Base-by-base conservation (phyloP, 352 stramenopile species). In the Globisporangium cylindrosporum region DNA sequence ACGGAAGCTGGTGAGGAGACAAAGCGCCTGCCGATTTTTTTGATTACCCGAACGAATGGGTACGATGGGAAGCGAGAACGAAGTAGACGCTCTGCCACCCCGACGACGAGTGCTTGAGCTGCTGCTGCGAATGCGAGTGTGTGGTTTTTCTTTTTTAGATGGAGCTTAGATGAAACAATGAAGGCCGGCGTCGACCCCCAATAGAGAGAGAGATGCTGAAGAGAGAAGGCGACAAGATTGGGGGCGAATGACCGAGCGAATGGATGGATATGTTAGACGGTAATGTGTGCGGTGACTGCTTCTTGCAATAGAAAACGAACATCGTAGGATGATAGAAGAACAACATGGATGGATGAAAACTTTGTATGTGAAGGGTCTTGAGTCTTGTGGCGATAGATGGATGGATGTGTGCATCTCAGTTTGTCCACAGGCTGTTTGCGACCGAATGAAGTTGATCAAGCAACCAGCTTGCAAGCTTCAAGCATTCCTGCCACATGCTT, bases 261-360 rank as follows among this genome's bases (percentile, higher is more conserved):
- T 79, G 78, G 73, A 82, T 65, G 73, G 71, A 78, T 76, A 77
- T 80, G 73, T 79, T 80, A 80, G 73, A 82, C 70, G 73, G 71
- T 78, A 70, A 76, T 72, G 73, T 64, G 59, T 55, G 59, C 59
- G 43, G 25, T 22, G n/a, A 12, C 9, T 62, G 10, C 57, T 63
- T 51, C 29, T 46, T 63, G 58, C n/a, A 38, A 27, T 25, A 66
- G 61, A 66, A 38, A 36, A 25, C 7, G 53, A 32, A 59, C 24
- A 36, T 36, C 29, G 53, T 32, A 32, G 29, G 55, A 46, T 60
- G 20, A 60, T 60, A 60, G 55, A 57, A 57, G 22, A 60, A 60
- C 53, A 24, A 58, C 53, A 58, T 51, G 43, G 43, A 34, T 57
- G 49, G 49, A 57, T 25, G 51, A 57, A 57, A 9, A 32, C 22